Conservation (phyloP, 208 protist genomes). For the Crithidia acanthocephali region DNA sequence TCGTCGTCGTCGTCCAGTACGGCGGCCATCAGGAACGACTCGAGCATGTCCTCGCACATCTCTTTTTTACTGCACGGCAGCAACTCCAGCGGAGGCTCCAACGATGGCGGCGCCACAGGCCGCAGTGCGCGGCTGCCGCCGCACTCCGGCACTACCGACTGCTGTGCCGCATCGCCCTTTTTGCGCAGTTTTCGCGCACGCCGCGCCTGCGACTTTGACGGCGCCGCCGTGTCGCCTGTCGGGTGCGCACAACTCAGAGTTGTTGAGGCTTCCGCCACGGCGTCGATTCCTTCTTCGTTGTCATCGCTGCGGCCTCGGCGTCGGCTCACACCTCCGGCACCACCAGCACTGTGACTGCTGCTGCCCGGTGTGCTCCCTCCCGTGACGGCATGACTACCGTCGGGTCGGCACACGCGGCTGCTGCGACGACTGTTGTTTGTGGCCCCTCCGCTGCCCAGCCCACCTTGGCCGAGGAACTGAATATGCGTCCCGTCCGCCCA, state of each 20-base stretch:
- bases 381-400: background rate
- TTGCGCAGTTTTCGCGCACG: constrained; percentile 31
- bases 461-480: constrained; percentile 67
- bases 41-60: constrained; percentile 58
- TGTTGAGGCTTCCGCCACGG: background rate
- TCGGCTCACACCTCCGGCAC: background rate
- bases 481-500: constrained; percentile 32
- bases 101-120: constrained; percentile 46
- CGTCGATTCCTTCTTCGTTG: background rate
- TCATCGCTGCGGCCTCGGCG: constrained; percentile 22
- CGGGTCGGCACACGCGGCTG: background rate
- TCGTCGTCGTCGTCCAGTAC: constrained; percentile 51
- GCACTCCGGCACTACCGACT: constrained; percentile 37
- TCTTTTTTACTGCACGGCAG: constrained; percentile 65
- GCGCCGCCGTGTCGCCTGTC: background rate
- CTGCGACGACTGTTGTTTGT: background rate
- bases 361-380: background rate
- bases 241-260: background rate
- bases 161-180: constrained; percentile 23
- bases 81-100: constrained; percentile 43
- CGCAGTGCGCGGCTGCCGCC: constrained; percentile 56
- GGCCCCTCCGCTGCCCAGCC: constrained; percentile 17
- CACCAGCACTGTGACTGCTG: background rate
- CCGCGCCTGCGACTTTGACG: background rate
- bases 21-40: constrained; percentile 56